Conservation (phyloP, 106 monocot species). For the Dendrobium huoshanense region DNA sequence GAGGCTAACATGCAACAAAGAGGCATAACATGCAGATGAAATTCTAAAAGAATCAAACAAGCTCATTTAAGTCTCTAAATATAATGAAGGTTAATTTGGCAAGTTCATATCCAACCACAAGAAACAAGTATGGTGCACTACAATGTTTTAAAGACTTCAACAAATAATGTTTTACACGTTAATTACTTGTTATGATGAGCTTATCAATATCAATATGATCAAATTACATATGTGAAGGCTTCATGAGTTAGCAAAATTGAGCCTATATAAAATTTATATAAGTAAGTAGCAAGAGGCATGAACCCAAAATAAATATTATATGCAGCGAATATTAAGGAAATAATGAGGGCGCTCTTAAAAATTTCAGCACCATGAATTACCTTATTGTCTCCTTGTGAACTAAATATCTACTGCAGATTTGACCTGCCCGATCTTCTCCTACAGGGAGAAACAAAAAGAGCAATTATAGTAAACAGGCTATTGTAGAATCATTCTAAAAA, state of each 20-base stretch:
- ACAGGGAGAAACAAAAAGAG: not conserved
- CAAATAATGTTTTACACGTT: not conserved
- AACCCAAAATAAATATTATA: not conserved
- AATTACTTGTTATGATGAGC: not conserved
- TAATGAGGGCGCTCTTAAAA: not conserved
- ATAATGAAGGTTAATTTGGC: too few relatives aligned
- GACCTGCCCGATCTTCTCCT: conserved; percentile 3
- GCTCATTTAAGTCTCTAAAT: too few relatives aligned
- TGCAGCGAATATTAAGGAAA: not conserved
- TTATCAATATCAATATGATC: not conserved
- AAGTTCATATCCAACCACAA: too few relatives aligned
- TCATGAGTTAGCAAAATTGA: not conserved
- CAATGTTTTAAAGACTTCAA: too few relatives aligned
- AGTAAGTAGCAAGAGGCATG: not conserved
- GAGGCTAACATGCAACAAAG: too few relatives aligned
- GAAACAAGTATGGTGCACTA: too few relatives aligned
- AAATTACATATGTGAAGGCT: not conserved
- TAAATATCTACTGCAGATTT: conserved; percentile 6
- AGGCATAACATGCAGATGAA: too few relatives aligned
- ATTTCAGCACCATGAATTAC: conserved; percentile 1
- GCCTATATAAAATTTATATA: not conserved
- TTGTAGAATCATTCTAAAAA: not conserved
- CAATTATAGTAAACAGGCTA: not conserved
- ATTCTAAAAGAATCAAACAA: too few relatives aligned
- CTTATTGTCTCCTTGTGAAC: not conserved